Base-by-base conservation (phyloP, 177 flowering plant genomes). In the Vitis hybrid region DNA sequence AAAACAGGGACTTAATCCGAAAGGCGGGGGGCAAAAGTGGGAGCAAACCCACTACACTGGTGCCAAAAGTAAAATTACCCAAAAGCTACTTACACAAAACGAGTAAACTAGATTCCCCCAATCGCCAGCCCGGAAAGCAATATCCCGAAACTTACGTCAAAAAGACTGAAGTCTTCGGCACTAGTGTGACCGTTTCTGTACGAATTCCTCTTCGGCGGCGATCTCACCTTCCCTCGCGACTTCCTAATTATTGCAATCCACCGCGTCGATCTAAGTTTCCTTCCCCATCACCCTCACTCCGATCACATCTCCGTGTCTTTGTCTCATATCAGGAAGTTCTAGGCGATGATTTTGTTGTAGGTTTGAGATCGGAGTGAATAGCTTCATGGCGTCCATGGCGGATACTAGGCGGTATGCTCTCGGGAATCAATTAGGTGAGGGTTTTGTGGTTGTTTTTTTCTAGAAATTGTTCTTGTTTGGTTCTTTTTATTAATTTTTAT, bases 351-450 rank as follows among this genome's bases (percentile, higher is more conserved):
- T 55, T 59, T 55, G 19, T 60, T 12, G 47, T 17, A 19, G n/a
- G 53, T 65, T 52, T 61, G 67, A 54, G 51, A 53, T 11, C 52
- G 10, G 66, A 65, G 18, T 13, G 22, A 71, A 68, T 52, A 17
- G 56, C 49, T 38, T 47, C 18, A 56, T 4, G 64, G 2, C 11
- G 64, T 54, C 59, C 66, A 88, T 88, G 91, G 83, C 88, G 67
- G 88, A 83, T 49, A 72, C 66, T 56, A 75, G 86, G 79, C 89
- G 93, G 10, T 81, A 75, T 67, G 86, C 67, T 49, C 79, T 85
- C 67, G 79, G 76, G 11, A 82, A 83, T 75, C 89, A 85, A 73
- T 76, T 89, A 77, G 91, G 93, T 88, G 22, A 72, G 69, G 8
- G 38, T 11, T 68, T 59, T 2, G 18, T n/a, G 3, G 47, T 44